These are phyloP conservation scores for Sphenostylis stenocarpa DNA, from an alignment of 306 rosid genomes.

Conservation along the genomic window DNA sequence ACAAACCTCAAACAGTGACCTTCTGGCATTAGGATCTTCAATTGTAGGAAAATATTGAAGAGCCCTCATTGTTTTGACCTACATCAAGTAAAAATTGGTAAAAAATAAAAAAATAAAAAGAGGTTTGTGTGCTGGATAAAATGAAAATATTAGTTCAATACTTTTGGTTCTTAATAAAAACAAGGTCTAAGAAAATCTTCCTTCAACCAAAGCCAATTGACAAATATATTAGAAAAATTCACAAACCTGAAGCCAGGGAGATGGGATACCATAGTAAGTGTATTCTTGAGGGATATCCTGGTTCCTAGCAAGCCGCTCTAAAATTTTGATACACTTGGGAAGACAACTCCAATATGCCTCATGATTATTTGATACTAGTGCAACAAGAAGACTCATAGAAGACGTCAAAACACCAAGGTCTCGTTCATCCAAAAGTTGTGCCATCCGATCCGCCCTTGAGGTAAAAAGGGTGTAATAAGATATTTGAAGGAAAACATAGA, in stretches of 20 bases:
- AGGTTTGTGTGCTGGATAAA: conserved; percentile 3
- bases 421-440: conserved; percentile 97
- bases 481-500: conserved; percentile 2
- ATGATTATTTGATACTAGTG: conserved; percentile 85
- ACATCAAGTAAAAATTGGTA: conserved; percentile 34
- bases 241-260: conserved; percentile 99
- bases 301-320: conserved; percentile 96
- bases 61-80: conserved; percentile 99
- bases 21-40: conserved; percentile 98
- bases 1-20: conserved; percentile 92
- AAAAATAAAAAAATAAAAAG: conserved; percentile 22
- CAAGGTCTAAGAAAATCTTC: neutral
- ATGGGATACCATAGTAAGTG: conserved; percentile 99
- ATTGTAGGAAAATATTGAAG: conserved; percentile 94
- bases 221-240: conserved; percentile 27
- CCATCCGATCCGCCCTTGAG: conserved; percentile 98
- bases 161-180: conserved; percentile 16
- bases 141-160: neutral
- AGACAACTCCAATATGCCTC: conserved; percentile 97
- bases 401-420: conserved; percentile 98
- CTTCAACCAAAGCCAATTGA: neutral
- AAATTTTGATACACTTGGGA: conserved; percentile 90
- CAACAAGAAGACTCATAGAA: conserved; percentile 98
- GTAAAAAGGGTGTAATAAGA: conserved; percentile 26
- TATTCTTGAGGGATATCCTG: conserved; percentile 98